phyloP scores from a whole-genome alignment of 176 grass and related monocot genomes.

The Otatea glauca region DNA sequence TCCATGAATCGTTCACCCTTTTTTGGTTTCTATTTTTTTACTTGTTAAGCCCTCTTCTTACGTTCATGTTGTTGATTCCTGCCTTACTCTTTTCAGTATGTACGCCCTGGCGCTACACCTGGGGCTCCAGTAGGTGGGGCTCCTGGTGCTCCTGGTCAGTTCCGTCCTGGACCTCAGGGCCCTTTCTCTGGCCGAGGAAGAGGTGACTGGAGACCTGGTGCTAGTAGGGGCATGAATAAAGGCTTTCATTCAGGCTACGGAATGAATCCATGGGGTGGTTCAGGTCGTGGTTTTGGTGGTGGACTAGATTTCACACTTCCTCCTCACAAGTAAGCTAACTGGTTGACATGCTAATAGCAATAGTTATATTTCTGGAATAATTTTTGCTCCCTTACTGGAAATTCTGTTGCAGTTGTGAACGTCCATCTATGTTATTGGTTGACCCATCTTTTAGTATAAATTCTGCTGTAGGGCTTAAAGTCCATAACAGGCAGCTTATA shows the following conservation, averaged over 20 bases:
- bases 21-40: background rate
- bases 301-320: conserved; percentile 92
- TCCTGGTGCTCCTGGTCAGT: conserved; percentile 57
- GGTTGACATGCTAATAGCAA: conserved; percentile 15
- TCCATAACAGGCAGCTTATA: conserved; percentile 12
- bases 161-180: conserved; percentile 64
- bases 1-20: conserved; percentile 7
- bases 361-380: background rate
- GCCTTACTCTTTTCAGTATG: conserved; percentile 65
- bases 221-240: conserved; percentile 75
- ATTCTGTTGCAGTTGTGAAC: conserved; percentile 10
- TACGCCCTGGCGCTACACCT: conserved; percentile 75
- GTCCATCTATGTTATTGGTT: conserved; percentile 7
- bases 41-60: conserved; percentile 16
- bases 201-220: conserved; percentile 88
- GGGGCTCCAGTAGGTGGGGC: conserved; percentile 58
- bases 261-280: conserved; percentile 72
- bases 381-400: conserved; percentile 16
- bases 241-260: conserved; percentile 71
- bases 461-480: background rate
- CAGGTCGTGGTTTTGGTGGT: conserved; percentile 68
- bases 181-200: conserved; percentile 76
- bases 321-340: conserved; percentile 86
- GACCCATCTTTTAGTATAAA: conserved; percentile 10
- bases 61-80: conserved; percentile 35